Percentiles rank a stretch among this genome's conserved stretches.
Conservation (phyloP, 345 rosid genomes). For the Turnera subulata region DNA sequence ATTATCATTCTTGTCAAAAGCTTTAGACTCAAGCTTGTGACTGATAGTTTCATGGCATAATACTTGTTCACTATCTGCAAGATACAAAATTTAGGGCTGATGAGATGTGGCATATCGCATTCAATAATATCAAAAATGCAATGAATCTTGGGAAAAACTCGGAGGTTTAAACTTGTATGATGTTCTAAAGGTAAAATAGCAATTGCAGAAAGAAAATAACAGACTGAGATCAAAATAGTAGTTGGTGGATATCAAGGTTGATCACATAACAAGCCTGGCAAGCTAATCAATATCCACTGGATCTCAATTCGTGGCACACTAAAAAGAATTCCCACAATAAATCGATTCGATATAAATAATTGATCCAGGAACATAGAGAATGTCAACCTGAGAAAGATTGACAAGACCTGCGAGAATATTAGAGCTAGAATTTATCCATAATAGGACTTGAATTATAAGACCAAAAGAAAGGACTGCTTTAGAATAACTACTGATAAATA, state of each 20-base stretch:
- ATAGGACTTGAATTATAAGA: not conserved
- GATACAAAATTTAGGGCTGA: constrained; percentile 6
- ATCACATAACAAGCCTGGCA: not conserved
- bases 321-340: not conserved
- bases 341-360: not conserved
- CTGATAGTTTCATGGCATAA: constrained; percentile 33
- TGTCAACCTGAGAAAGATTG: not conserved
- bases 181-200: not conserved
- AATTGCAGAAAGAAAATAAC: no score
- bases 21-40: constrained; percentile 29
- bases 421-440: not conserved
- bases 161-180: not conserved
- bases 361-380: not conserved
- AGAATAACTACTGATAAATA: no score
- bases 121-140: not conserved
- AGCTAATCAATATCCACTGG: not conserved
- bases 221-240: not conserved
- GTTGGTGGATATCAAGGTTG: not conserved
- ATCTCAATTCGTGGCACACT: not conserved
- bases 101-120: not conserved
- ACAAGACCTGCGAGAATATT: not conserved
- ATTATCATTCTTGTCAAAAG: constrained; percentile 30
- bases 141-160: not conserved
- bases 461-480: not conserved
- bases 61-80: constrained; percentile 53